Evolutionary conservation across 129 eudicot species (phyloP).

Genomic region (Deinandra increscens): DNA sequence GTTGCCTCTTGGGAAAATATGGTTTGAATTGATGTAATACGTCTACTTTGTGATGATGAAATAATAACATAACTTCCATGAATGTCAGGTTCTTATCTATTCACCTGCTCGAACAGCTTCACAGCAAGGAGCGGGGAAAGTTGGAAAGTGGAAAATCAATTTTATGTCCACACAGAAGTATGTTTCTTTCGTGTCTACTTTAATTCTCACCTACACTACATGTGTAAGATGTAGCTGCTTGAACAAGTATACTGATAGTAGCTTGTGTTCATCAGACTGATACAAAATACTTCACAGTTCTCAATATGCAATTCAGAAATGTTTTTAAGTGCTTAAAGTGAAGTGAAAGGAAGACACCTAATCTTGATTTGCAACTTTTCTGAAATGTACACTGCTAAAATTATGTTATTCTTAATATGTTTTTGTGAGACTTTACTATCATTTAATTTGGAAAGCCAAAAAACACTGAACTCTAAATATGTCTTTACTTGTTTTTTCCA

Average conservation of each 20-base stretch:
- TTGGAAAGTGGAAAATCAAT: conserved; percentile 76
- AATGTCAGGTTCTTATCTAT: conserved; percentile 56
- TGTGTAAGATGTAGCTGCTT: conserved; percentile 5
- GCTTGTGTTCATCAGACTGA: neutral
- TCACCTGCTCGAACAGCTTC: conserved; percentile 80
- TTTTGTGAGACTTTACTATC: conserved; percentile 1
- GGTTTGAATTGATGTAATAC: neutral
- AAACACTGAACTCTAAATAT: neutral
- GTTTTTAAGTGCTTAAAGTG: too few relatives aligned
- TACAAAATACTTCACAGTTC: neutral
- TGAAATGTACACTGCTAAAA: neutral
- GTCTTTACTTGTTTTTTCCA: too few relatives aligned
- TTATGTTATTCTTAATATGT: neutral
- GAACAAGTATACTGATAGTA: neutral
- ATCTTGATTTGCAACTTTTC: neutral
- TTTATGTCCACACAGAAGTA: conserved; percentile 80
- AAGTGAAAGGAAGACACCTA: neutral
- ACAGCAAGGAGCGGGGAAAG: conserved; percentile 86
- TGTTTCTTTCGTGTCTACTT: conserved; percentile 26
- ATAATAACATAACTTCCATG: neutral
- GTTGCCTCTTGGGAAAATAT: neutral
- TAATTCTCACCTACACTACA: neutral
- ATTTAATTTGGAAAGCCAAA: conserved; percentile 1
- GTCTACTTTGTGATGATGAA: neutral
- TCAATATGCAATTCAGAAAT: neutral